Percentiles rank a stretch among this genome's conserved stretches.
These are phyloP conservation scores for Onygenales sp. DNA, from an alignment of 2,329 filamentous ascomycete genomes.

Conservation along the genomic window DNA sequence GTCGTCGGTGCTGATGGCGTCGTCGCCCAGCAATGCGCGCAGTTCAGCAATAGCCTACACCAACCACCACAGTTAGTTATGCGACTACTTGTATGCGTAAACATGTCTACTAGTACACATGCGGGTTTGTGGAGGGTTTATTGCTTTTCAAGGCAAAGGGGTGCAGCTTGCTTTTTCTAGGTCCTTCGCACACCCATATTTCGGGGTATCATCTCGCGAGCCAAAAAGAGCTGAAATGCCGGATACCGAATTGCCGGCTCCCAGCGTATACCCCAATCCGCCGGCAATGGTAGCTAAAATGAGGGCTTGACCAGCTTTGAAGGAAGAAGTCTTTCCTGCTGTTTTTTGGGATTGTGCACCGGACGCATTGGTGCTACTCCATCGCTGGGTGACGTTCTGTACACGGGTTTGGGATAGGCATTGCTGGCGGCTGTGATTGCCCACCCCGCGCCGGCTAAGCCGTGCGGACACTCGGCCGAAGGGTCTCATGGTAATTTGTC, in stretches of 20 bases:
- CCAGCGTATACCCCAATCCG: constrained; percentile 43
- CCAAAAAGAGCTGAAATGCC: constrained; percentile 18
- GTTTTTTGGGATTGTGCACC: neutral
- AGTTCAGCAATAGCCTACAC: constrained; percentile 48
- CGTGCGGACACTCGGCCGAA: constrained; percentile 5
- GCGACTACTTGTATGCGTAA: neutral
- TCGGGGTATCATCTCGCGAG: constrained; percentile 15
- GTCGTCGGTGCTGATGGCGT: constrained; percentile 53
- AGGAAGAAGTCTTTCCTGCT: neutral
- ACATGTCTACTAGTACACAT: neutral
- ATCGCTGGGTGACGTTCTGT: constrained; percentile 1
- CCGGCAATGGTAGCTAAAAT: constrained; percentile 42
- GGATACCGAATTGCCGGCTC: constrained; percentile 32
- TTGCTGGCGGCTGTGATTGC: neutral
- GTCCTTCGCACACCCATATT: constrained; percentile 30
- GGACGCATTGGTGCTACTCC: constrained; percentile 8
- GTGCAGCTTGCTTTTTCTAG: constrained; percentile 27
- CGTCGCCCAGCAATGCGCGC: constrained; percentile 43
- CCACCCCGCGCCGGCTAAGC: constrained; percentile 5
- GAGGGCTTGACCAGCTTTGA: constrained; percentile 16
- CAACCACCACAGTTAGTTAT: neutral
- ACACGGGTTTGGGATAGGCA: neutral
- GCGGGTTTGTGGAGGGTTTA: neutral
- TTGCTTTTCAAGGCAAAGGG: neutral
- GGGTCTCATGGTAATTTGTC: constrained; percentile 16